Percentiles rank a stretch among this genome's conserved stretches.
Evolutionary conservation across 257 asterid genomes (phyloP).

Genomic region (Solanum infundibuliforme): DNA sequence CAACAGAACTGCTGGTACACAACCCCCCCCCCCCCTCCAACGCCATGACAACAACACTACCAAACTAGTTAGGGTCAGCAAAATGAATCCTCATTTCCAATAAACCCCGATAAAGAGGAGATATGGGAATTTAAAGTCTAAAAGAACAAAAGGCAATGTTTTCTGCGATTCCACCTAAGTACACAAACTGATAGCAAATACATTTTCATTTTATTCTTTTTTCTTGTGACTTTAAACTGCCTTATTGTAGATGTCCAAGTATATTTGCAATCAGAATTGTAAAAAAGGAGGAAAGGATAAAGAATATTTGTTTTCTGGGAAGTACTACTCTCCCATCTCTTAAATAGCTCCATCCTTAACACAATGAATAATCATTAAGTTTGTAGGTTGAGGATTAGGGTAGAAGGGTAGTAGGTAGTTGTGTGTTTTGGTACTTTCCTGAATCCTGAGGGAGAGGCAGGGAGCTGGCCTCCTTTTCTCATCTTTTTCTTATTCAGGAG

Average conservation of each 20-base stretch:
- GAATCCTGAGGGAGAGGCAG: background rate
- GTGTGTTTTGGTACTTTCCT: background rate
- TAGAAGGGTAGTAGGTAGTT: background rate
- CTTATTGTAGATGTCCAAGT: background rate
- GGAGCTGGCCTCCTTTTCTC: background rate
- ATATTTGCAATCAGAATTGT: background rate
- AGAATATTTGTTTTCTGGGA: background rate
- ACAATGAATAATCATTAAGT: background rate
- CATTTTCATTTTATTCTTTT: background rate
- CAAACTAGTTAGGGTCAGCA: background rate
- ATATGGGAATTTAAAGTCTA: background rate
- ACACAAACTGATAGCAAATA: background rate
- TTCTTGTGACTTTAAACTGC: background rate
- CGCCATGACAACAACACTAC: background rate
- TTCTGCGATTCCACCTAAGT: background rate
- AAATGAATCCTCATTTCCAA: background rate
- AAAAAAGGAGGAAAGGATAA: background rate
- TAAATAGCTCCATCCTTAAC: background rate
- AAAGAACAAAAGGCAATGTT: background rate
- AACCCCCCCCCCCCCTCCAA: background rate
- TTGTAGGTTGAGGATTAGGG: background rate
- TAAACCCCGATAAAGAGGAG: background rate
- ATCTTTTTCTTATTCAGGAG: background rate
- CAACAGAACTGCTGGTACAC: background rate
- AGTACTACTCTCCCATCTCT: background rate